Percentiles rank a stretch among this genome's conserved stretches.
phyloP scores from a whole-genome alignment of 495 filamentous ascomycete species.

The Glarea lozoyensis region DNA sequence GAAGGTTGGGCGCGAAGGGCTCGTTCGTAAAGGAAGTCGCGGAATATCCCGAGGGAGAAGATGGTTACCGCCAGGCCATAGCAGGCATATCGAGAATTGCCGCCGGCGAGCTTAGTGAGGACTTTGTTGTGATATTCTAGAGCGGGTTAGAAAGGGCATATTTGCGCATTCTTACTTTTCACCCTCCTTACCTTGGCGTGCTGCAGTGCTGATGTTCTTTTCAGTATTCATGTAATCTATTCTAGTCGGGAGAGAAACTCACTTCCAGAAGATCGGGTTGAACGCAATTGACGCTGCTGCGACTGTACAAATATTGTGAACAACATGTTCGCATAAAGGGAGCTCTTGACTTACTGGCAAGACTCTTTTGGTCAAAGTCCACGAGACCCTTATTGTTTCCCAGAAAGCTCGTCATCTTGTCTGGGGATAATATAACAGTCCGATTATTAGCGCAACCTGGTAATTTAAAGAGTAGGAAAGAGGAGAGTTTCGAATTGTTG shows the following conservation, averaged over 20 bases:
- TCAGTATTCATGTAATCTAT: background rate
- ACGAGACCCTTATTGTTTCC: constrained; percentile 34
- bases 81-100: constrained; percentile 73
- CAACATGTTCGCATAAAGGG: background rate
- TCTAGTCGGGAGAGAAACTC: constrained; percentile 20
- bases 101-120: constrained; percentile 78
- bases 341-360: constrained; percentile 42
- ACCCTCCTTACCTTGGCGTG: constrained; percentile 59
- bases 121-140: constrained; percentile 85
- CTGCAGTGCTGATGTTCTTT: constrained; percentile 42
- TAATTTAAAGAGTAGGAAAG: too few relatives aligned
- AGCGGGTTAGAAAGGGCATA: constrained; percentile 3
- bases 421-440: background rate
- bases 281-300: constrained; percentile 60
- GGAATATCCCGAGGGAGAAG: constrained; percentile 82
- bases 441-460: too few relatives aligned
- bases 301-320: constrained; percentile 35
- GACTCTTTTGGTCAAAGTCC: constrained; percentile 56
- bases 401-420: constrained; percentile 25
- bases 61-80: constrained; percentile 83
- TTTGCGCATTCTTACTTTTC: background rate
- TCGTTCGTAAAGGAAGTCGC: constrained; percentile 68
- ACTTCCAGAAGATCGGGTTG: constrained; percentile 80
- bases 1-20: constrained; percentile 73
- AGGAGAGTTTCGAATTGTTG: background rate